Evolutionary conservation across 495 filamentous ascomycete species (phyloP), one percentile per base, ranked within the genome.

Genomic region (Ramalina intermedia): DNA sequence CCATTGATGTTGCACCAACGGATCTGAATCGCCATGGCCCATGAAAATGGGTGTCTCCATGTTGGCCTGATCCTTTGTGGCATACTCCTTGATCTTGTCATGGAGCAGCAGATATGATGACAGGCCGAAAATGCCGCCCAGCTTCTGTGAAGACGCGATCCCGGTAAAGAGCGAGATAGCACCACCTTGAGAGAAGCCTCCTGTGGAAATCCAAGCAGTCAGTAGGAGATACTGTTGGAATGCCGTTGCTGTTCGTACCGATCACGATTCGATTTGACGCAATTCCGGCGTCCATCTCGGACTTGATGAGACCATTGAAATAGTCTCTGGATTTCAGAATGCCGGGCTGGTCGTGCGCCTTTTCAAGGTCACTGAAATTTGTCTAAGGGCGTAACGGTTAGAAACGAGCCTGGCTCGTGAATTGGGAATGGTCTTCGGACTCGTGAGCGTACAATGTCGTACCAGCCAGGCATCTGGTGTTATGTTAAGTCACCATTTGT

Each of bases 41-140:
- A 94, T 78, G 64, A 93, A 93, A 44, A 95, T 80, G 1, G 82
- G 82, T 2, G 87, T 95, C 4, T 81, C 67, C 64, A 82, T 78
- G 63, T 94, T 95, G 47, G 76, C 65, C 53, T 71, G 76, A 18
- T 79, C 75, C 48, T 72, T 69, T 0, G 84, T 73, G 23, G 82
- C 65, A 44, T 82, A 72, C 37, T 75, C 73, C 59, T 75, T 67
- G 56, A 94, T 67, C 56, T 85, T 89, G 45, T 75, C 68, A 55
- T 78, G 78, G 42, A 96, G 67, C 9, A 87, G 69, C 56, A 96
- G 65, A 58, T 94, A 98, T 51, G 76, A 81, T 9, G 84, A 90
- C 41, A 98, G 70, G 9, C 80, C 87, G 54, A 95, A 81, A 46
- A 98, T 83, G 52, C 90, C 90, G 11, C 80, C 91, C 9, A 98